Evolutionary conservation across 805 yeast genomes (phyloP).

Genomic region (Nakazawaea populi): DNA sequence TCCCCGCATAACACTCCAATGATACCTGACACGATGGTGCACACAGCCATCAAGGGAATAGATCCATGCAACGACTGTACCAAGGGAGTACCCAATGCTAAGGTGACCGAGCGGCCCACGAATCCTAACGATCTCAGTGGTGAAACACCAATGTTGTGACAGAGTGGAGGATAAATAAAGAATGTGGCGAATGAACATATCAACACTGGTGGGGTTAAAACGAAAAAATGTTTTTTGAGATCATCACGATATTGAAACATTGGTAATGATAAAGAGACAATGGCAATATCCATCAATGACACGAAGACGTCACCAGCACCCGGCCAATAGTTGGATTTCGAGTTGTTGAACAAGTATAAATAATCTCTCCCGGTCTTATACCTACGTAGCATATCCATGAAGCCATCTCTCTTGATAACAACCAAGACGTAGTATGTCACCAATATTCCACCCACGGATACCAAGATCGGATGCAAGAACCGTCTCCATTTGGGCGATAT

Average conservation of each 20-base stretch:
- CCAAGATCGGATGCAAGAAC: slow-evolving; percentile 65
- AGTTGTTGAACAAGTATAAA: slow-evolving; percentile 45
- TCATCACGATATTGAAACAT: slow-evolving; percentile 72
- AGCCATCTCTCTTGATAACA: slow-evolving; percentile 44
- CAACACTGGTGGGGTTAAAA: slow-evolving; percentile 54
- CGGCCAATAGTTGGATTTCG: slow-evolving; percentile 41
- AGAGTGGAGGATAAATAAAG: slow-evolving; percentile 65
- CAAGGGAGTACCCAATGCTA: slow-evolving; percentile 75
- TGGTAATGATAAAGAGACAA: slow-evolving; percentile 70
- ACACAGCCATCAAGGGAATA: slow-evolving; percentile 67
- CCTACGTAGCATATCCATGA: slow-evolving; percentile 41
- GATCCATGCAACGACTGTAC: slow-evolving; percentile 64
- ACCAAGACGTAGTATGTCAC: slow-evolving; percentile 58
- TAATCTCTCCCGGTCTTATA: slow-evolving; percentile 71
- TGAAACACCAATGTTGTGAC: slow-evolving; percentile 60
- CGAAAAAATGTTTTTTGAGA: slow-evolving; percentile 50
- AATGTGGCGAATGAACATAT: slow-evolving; percentile 51
- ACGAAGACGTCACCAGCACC: slow-evolving; percentile 78
- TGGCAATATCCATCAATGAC: slow-evolving; percentile 70
- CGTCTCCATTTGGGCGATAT: slow-evolving; percentile 42
- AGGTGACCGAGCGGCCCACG: slow-evolving; percentile 73
- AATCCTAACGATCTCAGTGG: slow-evolving; percentile 62
- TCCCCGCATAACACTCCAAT: slow-evolving; percentile 68
- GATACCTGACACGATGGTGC: slow-evolving; percentile 73
- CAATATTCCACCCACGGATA: slow-evolving; percentile 60